A percentile compares a stretch with the other conserved stretches of the same genome.
phyloP scores from a whole-genome alignment of 2,329 filamentous ascomycete species.

The Penicillium verrucosum region DNA sequence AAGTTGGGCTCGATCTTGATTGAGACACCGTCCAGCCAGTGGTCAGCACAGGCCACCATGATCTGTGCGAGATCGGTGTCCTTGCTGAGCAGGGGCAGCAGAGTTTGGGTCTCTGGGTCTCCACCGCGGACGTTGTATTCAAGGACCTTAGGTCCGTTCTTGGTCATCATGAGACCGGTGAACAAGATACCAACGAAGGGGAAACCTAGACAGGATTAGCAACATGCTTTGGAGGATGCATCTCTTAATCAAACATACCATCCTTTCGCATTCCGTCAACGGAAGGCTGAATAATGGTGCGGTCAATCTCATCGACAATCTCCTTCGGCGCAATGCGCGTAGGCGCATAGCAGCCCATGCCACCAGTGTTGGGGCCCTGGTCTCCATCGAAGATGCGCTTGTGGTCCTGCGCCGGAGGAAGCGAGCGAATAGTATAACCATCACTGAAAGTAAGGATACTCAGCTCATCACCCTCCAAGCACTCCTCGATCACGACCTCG shows the following conservation, averaged over 20 bases:
- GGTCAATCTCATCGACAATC: conserved; percentile 74
- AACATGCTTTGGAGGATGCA: conserved; percentile 64
- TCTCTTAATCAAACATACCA: conserved; percentile 62
- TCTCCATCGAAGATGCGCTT: conserved; percentile 92
- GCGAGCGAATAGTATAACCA: conserved; percentile 74
- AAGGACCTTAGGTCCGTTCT: conserved; percentile 72
- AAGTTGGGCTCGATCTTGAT: conserved; percentile 67
- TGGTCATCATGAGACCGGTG: conserved; percentile 84
- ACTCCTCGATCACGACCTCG: conserved; percentile 95
- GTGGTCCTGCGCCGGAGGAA: conserved; percentile 93
- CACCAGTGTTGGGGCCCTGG: conserved; percentile 87
- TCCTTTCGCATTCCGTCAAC: conserved; percentile 84
- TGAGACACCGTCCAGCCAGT: conserved; percentile 66
- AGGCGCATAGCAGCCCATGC: conserved; percentile 97
- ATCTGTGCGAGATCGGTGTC: conserved; percentile 84
- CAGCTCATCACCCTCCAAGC: conserved; percentile 84
- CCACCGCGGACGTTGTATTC: conserved; percentile 95
- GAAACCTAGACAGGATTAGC: conserved; percentile 29
- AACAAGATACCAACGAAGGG: conserved; percentile 47
- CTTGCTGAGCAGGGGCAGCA: conserved; percentile 71
- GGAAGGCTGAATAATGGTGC: conserved; percentile 81
- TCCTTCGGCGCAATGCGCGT: conserved; percentile 73
- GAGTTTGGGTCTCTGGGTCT: conserved; percentile 85
- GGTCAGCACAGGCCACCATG: conserved; percentile 78
- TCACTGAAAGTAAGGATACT: conserved; percentile 90